Evolutionary conservation across 164 flowering plant species (phyloP), one percentile per base, ranked within the genome.

Genomic region (Cinnamomum micranthum): DNA sequence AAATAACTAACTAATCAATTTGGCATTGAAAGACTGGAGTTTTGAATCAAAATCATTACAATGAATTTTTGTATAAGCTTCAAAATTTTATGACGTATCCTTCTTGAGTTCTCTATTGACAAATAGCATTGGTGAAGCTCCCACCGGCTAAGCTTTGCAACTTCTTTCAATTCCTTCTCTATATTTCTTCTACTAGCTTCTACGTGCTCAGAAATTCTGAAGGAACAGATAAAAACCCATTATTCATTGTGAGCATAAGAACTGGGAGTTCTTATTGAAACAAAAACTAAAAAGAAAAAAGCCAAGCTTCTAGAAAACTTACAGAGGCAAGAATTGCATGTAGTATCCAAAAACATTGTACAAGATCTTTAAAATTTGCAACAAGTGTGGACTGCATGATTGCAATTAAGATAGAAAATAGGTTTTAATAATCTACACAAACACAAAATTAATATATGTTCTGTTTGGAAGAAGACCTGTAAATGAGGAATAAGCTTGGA

Each of bases 301-400:
- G 15, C 24, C 10, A 51, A 55, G n/a, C 10, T 41, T 25, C 4
- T 15, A 63, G 52, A 31, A n/a, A 41, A 84, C 95, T 88, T 77
- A 95, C 99, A 73, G 51, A 65, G 99, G 97, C 81, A 91, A 80
- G 77, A 84, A 90, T 80, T 95, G 99, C 31, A 86, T 76, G 73
- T 92, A 86, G 77, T 82, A 90, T 60, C 98, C 99, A 79, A 89
- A 87, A 19, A 88, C 31, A 78, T 95, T 93, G 88, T 88, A 95
- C 33, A 93, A 73, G 67, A 89, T 85, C 81, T 86, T 85, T 78
- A 80, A 22, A 62, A 69, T 88, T 81, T 85, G 85, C 81, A 33
- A 73, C 69, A 87, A 78, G 74, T 41, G 81, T 35, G 79, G 74
- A 75, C 97, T 91, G 91, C 85, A 88, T 0, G 25, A 77, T 52